Conservation (phyloP, 192 early-diverging fungal genomes). For the Blastocladiella britannica region DNA sequence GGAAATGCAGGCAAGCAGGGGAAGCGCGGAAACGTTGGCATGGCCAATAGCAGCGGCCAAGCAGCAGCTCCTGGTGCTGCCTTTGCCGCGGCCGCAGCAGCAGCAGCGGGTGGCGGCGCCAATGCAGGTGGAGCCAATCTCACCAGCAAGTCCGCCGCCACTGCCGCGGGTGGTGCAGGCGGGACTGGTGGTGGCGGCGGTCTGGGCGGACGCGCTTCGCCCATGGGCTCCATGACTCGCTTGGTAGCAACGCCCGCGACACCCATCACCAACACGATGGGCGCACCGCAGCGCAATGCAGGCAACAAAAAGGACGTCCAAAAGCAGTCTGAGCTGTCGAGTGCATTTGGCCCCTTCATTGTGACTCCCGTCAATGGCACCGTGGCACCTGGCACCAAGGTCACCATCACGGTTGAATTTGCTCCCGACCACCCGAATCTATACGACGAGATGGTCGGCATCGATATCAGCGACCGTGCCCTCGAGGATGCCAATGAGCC, state of each 20-base stretch:
- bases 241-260: no score
- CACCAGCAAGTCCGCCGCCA: conserved; percentile 9
- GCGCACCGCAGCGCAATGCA: no score
- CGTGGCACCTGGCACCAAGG: conserved; percentile 24
- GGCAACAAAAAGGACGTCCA: conserved; percentile 23
- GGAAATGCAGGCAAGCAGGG: no score
- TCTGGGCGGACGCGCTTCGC: conserved; percentile 6
- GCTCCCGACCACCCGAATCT: conserved; percentile 31
- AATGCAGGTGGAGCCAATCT: no score
- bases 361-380: conserved; percentile 30
- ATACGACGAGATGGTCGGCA: conserved; percentile 32
- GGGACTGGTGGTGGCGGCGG: no score
- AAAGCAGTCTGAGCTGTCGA: conserved; percentile 30
- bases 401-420: conserved; percentile 36
- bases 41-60: no score
- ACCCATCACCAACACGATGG: no score
- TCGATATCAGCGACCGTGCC: conserved; percentile 34
- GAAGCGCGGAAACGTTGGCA: no score
- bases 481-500: conserved; percentile 20
- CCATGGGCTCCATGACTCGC: conserved; percentile 11
- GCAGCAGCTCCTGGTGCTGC: no score
- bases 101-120: no score
- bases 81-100: no score
- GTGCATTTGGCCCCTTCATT: conserved; percentile 30
- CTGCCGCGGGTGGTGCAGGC: no score